Evolutionary conservation across 805 yeast species (phyloP), one percentile per base, ranked within the genome.

Genomic region (Jamesozyma spencerorum): DNA sequence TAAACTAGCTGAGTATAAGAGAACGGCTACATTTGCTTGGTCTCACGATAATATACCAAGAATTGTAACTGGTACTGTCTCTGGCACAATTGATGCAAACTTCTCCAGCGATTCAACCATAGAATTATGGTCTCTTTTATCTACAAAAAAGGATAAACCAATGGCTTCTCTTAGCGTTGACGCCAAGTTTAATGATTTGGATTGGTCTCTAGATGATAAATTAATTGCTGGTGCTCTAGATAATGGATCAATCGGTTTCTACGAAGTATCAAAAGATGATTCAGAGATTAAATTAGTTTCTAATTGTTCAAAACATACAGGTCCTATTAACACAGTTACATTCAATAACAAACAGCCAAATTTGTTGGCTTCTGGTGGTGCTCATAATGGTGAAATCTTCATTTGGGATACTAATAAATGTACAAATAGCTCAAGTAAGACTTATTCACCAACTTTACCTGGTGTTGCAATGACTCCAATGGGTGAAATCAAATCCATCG

Each of bases 11-110:
- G 96, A 88, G 63, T 77, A 85, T 55, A 70, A 76, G 47, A 74
- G 86, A 51, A 85, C 96, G 12, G 88, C 96, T 39, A 80, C 95
- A n/a, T 86, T 92, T 66, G 94, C 97, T 34, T 90, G 97, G 97
- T 85, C 95, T 35, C 75, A 79, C 48, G 84, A 77, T 50, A 60
- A 62, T 39, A 64, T 78, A 46, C 97, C 97, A 14, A 63, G 75
- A 40, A 59, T 92, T 49, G 97, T 87, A 18, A 77, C 95, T 1
- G 98, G 96, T 18, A 83, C 96, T 0, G 83, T 85, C n/a, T 88
- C 97, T 0, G 97, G 97, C 6, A 94, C 96, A 12, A 82, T 92
- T 52, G 96, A 86, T 58, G 84, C 83, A 33, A 79, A 81, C 57
- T 88, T 88, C 62, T 79, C 88, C 31, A 77, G 92, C 17, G 71